Evolutionary conservation across 2,329 filamentous ascomycete genomes (phyloP).

Genomic region (Rhinocladiella similis): DNA sequence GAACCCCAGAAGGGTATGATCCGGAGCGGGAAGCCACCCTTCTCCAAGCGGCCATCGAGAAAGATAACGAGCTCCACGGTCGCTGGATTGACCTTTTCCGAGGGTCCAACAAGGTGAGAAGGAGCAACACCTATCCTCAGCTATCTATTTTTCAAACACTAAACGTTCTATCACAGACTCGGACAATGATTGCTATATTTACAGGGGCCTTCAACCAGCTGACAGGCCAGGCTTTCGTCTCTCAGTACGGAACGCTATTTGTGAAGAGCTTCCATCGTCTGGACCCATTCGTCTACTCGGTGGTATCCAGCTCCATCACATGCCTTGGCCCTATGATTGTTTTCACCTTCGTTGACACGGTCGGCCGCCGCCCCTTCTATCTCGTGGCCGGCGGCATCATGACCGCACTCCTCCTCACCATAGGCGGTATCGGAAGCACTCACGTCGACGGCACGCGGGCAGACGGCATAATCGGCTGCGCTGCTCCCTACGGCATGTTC

Average conservation of each 20-base stretch:
- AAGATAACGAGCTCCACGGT: constrained; percentile 19
- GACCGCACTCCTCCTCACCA: constrained; percentile 11
- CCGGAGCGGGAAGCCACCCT: not conserved
- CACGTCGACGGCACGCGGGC: not conserved
- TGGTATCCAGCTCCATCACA: constrained; percentile 7
- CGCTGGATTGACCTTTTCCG: constrained; percentile 19
- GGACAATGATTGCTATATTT: not conserved
- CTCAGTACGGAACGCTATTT: constrained; percentile 26
- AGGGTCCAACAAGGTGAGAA: constrained; percentile 14
- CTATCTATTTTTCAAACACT: too few species aligned
- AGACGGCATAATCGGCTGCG: not conserved
- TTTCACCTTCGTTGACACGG: constrained; percentile 11
- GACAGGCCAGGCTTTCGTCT: constrained; percentile 24
- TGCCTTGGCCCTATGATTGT: not conserved
- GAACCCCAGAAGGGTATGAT: not conserved
- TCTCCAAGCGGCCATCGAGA: constrained; percentile 14
- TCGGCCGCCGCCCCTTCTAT: constrained; percentile 16
- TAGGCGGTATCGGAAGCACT: constrained; percentile 9
- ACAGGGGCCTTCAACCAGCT: constrained; percentile 21
- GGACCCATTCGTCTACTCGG: constrained; percentile 18
- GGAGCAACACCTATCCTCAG: too few species aligned
- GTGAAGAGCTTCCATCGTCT: constrained; percentile 22
- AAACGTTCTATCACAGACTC: too few species aligned
- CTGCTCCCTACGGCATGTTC: not conserved
- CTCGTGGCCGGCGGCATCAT: constrained; percentile 11